These are phyloP conservation scores for Cercospora brassicicola DNA, from an alignment of 2,329 filamentous ascomycete species.

Conservation along the genomic window DNA sequence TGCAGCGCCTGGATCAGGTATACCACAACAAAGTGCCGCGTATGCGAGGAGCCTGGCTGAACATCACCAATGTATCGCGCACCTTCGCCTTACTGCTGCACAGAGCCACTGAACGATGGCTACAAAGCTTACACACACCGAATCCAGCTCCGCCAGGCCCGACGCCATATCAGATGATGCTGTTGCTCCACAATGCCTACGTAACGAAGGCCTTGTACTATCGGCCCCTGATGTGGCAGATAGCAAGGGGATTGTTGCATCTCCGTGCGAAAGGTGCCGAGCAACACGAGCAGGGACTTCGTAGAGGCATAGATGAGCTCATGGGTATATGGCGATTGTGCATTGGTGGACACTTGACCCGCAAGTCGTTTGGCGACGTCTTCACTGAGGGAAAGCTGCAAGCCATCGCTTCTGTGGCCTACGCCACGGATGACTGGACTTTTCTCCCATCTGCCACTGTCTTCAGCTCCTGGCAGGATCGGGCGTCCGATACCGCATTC, in stretches of 20 bases:
- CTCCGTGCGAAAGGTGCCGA: neutral
- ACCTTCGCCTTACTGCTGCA: neutral
- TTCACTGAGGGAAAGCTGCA: neutral
- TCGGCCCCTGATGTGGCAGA: slow-evolving; percentile 14
- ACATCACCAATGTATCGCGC: neutral
- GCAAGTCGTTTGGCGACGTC: slow-evolving; percentile 2
- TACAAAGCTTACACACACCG: neutral
- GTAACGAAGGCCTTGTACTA: slow-evolving; percentile 7
- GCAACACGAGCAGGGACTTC: neutral
- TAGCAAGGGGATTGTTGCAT: slow-evolving; percentile 11
- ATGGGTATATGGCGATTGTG: slow-evolving; percentile 23
- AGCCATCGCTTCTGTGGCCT: slow-evolving; percentile 6
- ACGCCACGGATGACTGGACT: slow-evolving; percentile 19
- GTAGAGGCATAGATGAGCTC: slow-evolving; percentile 15
- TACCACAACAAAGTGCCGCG: neutral
- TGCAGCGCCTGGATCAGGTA: slow-evolving; percentile 16
- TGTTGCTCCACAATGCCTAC: slow-evolving; percentile 10
- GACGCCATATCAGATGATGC: slow-evolving; percentile 13
- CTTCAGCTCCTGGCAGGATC: slow-evolving; percentile 15
- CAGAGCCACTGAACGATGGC: neutral
- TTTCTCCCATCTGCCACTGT: slow-evolving; percentile 23
- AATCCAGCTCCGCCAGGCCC: slow-evolving; percentile 2
- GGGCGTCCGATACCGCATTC: slow-evolving; percentile 13
- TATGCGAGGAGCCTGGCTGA: neutral
- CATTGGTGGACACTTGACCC: slow-evolving; percentile 14